These are phyloP conservation scores for Rubia peregrina DNA, from an alignment of 305 asterid species.

Conservation along the genomic window DNA sequence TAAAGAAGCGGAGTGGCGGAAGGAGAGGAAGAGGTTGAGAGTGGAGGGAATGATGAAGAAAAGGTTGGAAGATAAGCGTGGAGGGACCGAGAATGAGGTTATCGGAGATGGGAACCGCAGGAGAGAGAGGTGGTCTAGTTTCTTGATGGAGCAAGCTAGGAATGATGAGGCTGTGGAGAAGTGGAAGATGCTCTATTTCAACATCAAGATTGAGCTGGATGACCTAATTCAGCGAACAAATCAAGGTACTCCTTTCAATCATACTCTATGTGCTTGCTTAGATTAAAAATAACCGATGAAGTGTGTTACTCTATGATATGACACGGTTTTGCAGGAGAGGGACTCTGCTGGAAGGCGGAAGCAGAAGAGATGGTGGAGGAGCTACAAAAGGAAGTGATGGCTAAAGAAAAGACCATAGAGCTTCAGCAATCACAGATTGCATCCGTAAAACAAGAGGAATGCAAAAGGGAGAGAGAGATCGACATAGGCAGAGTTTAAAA, in stretches of 20 bases:
- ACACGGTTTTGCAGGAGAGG: constrained; percentile 35
- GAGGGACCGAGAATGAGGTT: constrained; percentile 18
- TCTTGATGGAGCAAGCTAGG: constrained; percentile 22
- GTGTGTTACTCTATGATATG: background rate
- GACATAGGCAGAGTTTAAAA: constrained; percentile 77
- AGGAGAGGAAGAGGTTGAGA: constrained; percentile 45
- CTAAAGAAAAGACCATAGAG: constrained; percentile 47
- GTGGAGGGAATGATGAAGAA: constrained; percentile 43
- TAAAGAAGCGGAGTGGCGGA: constrained; percentile 68
- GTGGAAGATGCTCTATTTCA: constrained; percentile 83
- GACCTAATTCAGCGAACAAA: constrained; percentile 59
- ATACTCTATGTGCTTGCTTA: background rate
- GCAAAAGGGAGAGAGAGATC: constrained; percentile 57
- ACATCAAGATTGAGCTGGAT: constrained; percentile 82
- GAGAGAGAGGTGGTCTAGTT: constrained; percentile 16
- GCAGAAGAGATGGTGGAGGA: constrained; percentile 38
- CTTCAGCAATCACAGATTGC: constrained; percentile 42
- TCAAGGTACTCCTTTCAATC: constrained; percentile 32
- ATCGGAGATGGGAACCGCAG: background rate
- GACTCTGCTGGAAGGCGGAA: constrained; percentile 38
- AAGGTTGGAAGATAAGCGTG: constrained; percentile 25
- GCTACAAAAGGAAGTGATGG: constrained; percentile 40
- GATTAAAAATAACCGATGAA: too few relatives aligned
- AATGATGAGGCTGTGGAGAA: constrained; percentile 67
- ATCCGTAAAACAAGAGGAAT: constrained; percentile 48